Base-by-base conservation (phyloP, 2,329 filamentous ascomycete species). In the Diaporthe sp. region DNA sequence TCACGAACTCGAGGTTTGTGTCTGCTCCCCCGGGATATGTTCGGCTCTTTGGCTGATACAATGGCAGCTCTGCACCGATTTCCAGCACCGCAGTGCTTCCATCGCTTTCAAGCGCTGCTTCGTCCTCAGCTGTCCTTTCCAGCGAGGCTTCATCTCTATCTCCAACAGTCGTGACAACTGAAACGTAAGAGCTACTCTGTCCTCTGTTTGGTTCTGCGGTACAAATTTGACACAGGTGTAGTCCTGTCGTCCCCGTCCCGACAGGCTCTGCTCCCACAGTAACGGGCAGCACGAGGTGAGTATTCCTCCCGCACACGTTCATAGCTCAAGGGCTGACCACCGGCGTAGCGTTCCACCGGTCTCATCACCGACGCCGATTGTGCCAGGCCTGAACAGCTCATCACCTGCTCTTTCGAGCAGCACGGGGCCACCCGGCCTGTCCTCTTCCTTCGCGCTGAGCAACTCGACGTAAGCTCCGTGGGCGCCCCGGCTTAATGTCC, bases 221-320 rank as follows among this genome's bases (percentile, higher is more conserved):
- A 77, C 75, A 75, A 77, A 77, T 77, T 77, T 77, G 75, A 77
- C 75, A 77, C 69, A 77, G 75, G 73, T 77, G 75, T 51, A 77
- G 75, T 58, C 62, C 69, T 34, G 73, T 65, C 39, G 62, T 51
- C 34, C 58, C 70, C 19, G 51, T 59, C 39, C 51, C 73, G 57
- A 77, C 73, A 31, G 75, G 55, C 25, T 73, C 51, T 22, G 39
- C 53, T 51, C 55, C 73, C 13, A 55, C 46, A 34, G 37, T 42
- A 6, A 25, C 69, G n/a, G 31, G 9, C 31, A 75, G 37, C 57
- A 62, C 73, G 22, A 69, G 59, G 75, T 75, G 10, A 73, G 75
- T 73, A 0, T 46, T 31, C 19, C 13, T 55, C n/a, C 13, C 22
- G 39, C 13, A 6, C 19, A 6, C 6, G 17, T 31, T 42, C 28